These are phyloP conservation scores for Harringtonia lauricola DNA, from an alignment of 2,329 filamentous ascomycete species.

Conservation along the genomic window DNA sequence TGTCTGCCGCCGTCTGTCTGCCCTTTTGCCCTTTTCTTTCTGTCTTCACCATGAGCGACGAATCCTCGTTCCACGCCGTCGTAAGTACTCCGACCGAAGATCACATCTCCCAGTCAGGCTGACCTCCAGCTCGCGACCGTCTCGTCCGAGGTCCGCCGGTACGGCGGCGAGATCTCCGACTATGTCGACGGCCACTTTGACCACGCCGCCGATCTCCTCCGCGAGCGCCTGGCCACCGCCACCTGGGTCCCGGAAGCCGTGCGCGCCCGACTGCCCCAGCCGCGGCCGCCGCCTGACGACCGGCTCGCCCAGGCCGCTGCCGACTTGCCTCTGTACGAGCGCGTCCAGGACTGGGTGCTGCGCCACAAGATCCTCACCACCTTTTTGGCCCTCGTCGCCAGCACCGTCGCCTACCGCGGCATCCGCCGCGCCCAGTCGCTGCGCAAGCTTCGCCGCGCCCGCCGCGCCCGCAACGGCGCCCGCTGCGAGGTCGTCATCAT, in stretches of 20 bases:
- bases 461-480: constrained; percentile 69
- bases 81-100: too few relatives aligned
- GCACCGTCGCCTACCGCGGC: constrained; percentile 47
- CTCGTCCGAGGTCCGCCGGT: constrained; percentile 54
- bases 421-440: constrained; percentile 42
- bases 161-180: constrained; percentile 64
- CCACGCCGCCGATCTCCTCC: constrained; percentile 56
- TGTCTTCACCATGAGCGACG: background rate
- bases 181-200: constrained; percentile 77
- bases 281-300: constrained; percentile 23
- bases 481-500: constrained; percentile 80
- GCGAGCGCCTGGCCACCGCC: constrained; percentile 55
- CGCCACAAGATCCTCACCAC: constrained; percentile 65
- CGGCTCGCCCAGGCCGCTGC: constrained; percentile 20
- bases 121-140: constrained; percentile 36
- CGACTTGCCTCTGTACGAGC: constrained; percentile 29
- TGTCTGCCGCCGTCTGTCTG: too few relatives aligned
- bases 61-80: background rate
- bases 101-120: too few relatives aligned
- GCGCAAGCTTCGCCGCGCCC: constrained; percentile 62
- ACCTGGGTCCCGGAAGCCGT: constrained; percentile 64
- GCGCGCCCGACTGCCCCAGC: constrained; percentile 44
- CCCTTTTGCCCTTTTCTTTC: background rate
- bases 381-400: constrained; percentile 57
- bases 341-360: constrained; percentile 58